Evolutionary conservation across 345 rosid genomes (phyloP), one percentile per base, ranked within the genome.

Genomic region (Lepidium didymum): DNA sequence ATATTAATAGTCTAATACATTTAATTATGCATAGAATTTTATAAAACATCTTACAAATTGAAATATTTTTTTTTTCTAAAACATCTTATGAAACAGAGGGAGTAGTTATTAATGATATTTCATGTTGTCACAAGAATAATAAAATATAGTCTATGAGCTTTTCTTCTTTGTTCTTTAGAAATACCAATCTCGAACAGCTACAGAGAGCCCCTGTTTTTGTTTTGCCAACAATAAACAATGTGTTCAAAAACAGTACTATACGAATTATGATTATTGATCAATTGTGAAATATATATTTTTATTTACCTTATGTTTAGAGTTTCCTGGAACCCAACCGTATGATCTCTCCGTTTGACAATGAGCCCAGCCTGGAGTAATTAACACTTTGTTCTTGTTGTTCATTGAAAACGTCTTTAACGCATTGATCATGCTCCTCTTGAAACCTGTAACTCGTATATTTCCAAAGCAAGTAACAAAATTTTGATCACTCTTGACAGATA

Each of bases 181-280:
- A 57, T 82, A 93, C 97, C 97, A 93, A 55, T 90, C 89, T 74
- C 96, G 97, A 45, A 90, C 97, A 9, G 92, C 89, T 50, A 83
- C 74, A 14, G 96, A 91, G 44, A 90, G 75, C 10, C 88, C 85
- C 96, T 90, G 89, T 81, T 62, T n/a, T 36, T 43, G 5, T 62
- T 14, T 23, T 44, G 47, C 10, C 37, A 40, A 33, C 45, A 71
- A 71, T n/a, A 56, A 64, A 56, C 7, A 36, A 47, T 16, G n/a
- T 50, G 2, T 21, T 21, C 23, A 21, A 21, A 21, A 1, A 21
- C 23, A 21, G 2, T n/a, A n/a, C n/a, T 21, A 1, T 21, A 21
- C 23, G 23, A 21, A 21, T 21, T 2, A 21, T 21, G 1, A 21
- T 21, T 21, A 21, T 21, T 21, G 23, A 21, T 21, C 23, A 21